Conservation (phyloP, 1,139 yeast genomes). For the Sugiyamaella pinicola region DNA sequence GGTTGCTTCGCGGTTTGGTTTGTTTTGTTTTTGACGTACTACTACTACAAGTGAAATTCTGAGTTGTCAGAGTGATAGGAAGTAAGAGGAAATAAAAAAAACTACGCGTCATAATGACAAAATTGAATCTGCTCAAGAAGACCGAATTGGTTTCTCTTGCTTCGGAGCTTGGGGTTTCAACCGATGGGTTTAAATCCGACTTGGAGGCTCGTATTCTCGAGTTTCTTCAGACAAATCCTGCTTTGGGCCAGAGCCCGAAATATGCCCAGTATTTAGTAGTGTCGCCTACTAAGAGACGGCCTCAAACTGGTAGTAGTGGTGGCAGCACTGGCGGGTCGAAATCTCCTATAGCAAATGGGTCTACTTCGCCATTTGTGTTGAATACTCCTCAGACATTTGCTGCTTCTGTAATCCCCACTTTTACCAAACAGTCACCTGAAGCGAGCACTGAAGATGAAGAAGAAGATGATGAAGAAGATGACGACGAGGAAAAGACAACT, state of each 20-base stretch:
- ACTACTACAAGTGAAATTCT: no score
- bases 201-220: constrained; percentile 36
- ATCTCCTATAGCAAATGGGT: constrained; percentile 6
- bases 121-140: constrained; percentile 39
- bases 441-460: constrained; percentile 15
- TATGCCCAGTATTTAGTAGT: constrained; percentile 28
- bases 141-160: constrained; percentile 44
- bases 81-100: background rate
- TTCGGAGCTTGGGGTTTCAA: constrained; percentile 38
- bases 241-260: constrained; percentile 25
- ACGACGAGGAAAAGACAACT: constrained; percentile 17
- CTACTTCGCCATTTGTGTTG: constrained; percentile 10
- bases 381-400: constrained; percentile 16
- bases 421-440: constrained; percentile 1
- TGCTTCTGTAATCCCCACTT: background rate
- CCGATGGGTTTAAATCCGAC: constrained; percentile 35
- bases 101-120: constrained; percentile 21
- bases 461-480: constrained; percentile 23
- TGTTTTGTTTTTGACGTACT: background rate
- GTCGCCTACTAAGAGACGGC: constrained; percentile 35
- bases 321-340: background rate
- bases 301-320: background rate
- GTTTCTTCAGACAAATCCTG: constrained; percentile 29
- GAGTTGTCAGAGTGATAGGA: background rate
- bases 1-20: background rate